Evolutionary conservation across 495 filamentous ascomycete species (phyloP).

Genomic region (Melanomma pulvis-pyrius): DNA sequence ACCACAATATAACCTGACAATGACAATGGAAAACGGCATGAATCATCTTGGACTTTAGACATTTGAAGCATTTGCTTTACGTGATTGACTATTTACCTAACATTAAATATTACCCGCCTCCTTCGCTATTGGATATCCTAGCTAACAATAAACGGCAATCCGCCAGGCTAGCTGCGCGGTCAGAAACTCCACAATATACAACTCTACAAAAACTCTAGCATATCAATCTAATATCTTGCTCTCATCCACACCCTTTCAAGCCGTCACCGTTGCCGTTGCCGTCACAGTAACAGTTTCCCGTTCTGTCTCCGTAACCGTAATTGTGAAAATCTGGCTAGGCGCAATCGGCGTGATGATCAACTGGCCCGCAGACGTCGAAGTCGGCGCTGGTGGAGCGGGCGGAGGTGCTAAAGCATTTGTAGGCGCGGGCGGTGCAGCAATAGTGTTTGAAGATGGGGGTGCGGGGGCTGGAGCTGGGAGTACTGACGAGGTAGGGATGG

Average conservation of each 20-base stretch:
- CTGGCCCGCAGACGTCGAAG: constrained; percentile 6
- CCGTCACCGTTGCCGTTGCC: constrained; percentile 4
- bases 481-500: background rate
- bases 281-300: constrained; percentile 26
- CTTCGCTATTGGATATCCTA: background rate
- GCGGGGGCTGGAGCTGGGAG: background rate
- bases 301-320: constrained; percentile 32
- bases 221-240: background rate
- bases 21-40: constrained; percentile 14
- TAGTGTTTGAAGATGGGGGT: constrained; percentile 7
- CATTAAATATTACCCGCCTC: background rate
- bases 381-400: constrained; percentile 3
- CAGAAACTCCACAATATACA: background rate
- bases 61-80: background rate
- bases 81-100: background rate
- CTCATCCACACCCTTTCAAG: background rate
- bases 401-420: constrained; percentile 1
- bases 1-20: constrained; percentile 14
- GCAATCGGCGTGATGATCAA: constrained; percentile 30
- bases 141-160: background rate
- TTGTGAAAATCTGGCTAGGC: constrained; percentile 27
- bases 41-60: background rate
- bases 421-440: background rate
- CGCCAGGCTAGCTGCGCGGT: background rate
- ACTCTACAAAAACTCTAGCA: background rate